phyloP scores from a whole-genome alignment of 306 rosid genomes.

The Hippophae tibetana region DNA sequence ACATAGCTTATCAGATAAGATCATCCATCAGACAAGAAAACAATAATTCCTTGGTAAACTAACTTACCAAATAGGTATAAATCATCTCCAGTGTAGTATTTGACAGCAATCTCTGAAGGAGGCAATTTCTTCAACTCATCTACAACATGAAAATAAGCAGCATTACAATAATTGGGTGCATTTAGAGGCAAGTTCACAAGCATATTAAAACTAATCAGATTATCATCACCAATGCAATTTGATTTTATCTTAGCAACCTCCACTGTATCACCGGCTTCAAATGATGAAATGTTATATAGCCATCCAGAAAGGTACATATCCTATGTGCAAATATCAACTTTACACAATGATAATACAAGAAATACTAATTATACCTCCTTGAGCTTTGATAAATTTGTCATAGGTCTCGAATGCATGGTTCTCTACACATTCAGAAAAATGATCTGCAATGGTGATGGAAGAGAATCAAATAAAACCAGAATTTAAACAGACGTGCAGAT shows the following conservation, averaged over 20 bases:
- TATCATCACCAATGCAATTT: neutral
- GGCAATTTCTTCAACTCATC: conserved; percentile 79
- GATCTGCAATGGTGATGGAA: conserved; percentile 58
- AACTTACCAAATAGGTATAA: conserved; percentile 78
- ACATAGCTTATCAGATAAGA: conserved; percentile 18
- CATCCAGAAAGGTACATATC: too few species aligned
- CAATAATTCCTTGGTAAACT: conserved; percentile 11
- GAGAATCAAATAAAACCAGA: conserved; percentile 18
- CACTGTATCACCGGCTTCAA: too few species aligned
- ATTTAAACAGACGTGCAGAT: neutral
- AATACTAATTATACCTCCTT: conserved; percentile 52
- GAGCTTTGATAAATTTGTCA: conserved; percentile 74
- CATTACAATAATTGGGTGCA: conserved; percentile 12
- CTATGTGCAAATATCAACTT: neutral
- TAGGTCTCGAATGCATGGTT: conserved; percentile 82
- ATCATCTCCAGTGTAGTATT: conserved; percentile 85
- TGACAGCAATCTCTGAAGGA: conserved; percentile 84
- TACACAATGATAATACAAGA: neutral
- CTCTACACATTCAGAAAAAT: conserved; percentile 93
- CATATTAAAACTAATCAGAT: neutral
- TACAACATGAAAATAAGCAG: conserved; percentile 26
- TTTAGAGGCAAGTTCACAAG: conserved; percentile 5
- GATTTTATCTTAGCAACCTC: too few species aligned
- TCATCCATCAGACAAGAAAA: conserved; percentile 7
- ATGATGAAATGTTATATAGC: too few species aligned